Evolutionary conservation across 1,284 basidiomycete species (phyloP).

Genomic region (Mycena citricolor): DNA sequence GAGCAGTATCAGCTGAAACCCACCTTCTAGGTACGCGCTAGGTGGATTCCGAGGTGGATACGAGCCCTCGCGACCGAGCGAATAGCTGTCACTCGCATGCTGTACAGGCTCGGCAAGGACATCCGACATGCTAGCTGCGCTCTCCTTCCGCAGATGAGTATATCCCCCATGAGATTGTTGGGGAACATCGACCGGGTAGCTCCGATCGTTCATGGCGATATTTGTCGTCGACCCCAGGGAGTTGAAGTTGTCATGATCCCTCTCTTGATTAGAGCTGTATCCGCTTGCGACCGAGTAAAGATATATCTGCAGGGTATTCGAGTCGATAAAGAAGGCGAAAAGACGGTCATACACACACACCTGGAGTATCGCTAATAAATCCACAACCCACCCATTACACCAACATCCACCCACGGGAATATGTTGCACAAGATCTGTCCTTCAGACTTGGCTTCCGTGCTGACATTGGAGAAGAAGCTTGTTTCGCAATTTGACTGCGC

Average conservation of each 20-base stretch:
- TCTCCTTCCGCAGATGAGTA: constrained; percentile 51
- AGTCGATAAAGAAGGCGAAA: constrained; percentile 8
- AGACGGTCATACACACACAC: constrained; percentile 37
- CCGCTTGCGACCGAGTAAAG: constrained; percentile 68
- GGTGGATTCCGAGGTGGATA: constrained; percentile 33
- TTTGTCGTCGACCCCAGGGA: constrained; percentile 62
- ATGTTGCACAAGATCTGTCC: constrained; percentile 77
- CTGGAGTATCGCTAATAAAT: constrained; percentile 74
- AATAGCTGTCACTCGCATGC: constrained; percentile 42
- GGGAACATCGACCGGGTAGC: constrained; percentile 74
- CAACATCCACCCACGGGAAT: constrained; percentile 90
- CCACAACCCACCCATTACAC: constrained; percentile 87
- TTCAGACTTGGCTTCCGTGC: constrained; percentile 43
- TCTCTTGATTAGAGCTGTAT: constrained; percentile 74
- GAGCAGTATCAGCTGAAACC: too few species aligned
- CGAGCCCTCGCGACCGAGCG: constrained; percentile 34
- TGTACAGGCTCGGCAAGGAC: constrained; percentile 51
- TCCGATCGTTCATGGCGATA: constrained; percentile 63
- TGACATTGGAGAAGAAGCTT: constrained; percentile 54
- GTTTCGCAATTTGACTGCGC: constrained; percentile 68
- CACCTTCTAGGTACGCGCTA: constrained; percentile 40
- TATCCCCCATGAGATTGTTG: constrained; percentile 32
- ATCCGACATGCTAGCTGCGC: constrained; percentile 56
- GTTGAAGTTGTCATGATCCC: constrained; percentile 80
- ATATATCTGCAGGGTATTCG: constrained; percentile 51